These are phyloP conservation scores for Sclerotinia glacialis DNA, from an alignment of 2,329 filamentous ascomycete species.

Conservation along the genomic window DNA sequence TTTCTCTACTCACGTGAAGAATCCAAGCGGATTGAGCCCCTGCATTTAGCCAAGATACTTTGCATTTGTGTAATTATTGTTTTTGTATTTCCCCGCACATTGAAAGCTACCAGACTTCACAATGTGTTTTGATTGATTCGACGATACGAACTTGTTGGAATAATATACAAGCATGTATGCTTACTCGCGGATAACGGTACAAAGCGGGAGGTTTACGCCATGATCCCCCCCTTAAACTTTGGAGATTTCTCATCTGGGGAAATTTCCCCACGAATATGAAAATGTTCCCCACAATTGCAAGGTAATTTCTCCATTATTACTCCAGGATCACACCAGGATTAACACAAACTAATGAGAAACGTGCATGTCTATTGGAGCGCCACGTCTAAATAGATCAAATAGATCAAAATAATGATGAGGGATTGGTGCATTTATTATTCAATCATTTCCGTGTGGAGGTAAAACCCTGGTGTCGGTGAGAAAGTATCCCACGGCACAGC, in stretches of 20 bases:
- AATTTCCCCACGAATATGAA: slow-evolving; percentile 9
- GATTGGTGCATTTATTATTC: slow-evolving; percentile 21
- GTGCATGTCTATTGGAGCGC: slow-evolving; percentile 5
- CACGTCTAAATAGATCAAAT: background rate
- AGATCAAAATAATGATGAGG: background rate
- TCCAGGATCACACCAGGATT: slow-evolving; percentile 5
- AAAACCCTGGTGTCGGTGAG: background rate
- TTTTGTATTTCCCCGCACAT: slow-evolving; percentile 3
- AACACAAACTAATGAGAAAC: background rate
- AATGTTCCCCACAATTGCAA: background rate
- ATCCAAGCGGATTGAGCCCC: background rate
- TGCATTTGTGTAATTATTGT: background rate
- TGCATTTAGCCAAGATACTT: background rate
- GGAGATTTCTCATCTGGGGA: slow-evolving; percentile 13
- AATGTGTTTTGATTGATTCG: background rate
- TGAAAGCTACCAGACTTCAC: background rate
- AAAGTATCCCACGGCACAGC: slow-evolving; percentile 7
- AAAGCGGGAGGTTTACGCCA: slow-evolving; percentile 12
- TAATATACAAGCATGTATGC: background rate
- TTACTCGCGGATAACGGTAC: background rate
- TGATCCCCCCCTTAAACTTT: background rate
- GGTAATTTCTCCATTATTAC: slow-evolving; percentile 16
- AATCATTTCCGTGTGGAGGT: slow-evolving; percentile 17
- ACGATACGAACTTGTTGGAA: background rate
- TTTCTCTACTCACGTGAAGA: background rate